These are phyloP conservation scores for Arbutus unedo DNA, from an alignment of 148 eudicot genomes.

Conservation along the genomic window DNA sequence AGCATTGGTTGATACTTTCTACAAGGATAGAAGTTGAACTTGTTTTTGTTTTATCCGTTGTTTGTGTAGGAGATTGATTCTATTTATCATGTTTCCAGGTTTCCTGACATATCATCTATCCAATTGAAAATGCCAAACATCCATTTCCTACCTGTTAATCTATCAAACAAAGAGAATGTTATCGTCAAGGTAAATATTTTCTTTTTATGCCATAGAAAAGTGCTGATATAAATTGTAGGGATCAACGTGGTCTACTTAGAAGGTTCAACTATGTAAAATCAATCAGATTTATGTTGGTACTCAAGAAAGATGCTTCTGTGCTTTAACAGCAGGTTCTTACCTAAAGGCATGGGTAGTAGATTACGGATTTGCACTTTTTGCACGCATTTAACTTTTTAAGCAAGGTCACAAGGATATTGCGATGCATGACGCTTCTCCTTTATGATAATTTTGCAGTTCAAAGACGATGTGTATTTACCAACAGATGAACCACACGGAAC, in stretches of 20 bases:
- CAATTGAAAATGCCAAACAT: constrained; percentile 89
- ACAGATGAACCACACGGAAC: constrained; percentile 95
- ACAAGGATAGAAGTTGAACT: background rate
- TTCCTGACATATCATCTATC: constrained; percentile 65
- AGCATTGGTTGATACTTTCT: constrained; percentile 66
- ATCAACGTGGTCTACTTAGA: background rate
- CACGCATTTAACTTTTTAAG: background rate
- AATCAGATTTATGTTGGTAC: background rate
- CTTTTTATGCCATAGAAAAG: background rate
- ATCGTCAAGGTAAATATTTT: constrained; percentile 72
- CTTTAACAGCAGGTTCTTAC: background rate
- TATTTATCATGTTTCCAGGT: constrained; percentile 41
- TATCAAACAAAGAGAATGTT: constrained; percentile 60
- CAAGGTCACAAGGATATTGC: background rate
- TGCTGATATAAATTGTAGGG: background rate
- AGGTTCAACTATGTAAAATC: background rate
- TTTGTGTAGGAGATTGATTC: background rate
- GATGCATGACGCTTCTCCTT: background rate
- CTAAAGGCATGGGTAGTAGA: background rate
- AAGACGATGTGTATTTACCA: constrained; percentile 79
- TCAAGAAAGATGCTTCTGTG: background rate
- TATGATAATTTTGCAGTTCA: constrained; percentile 50
- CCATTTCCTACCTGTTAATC: constrained; percentile 86
- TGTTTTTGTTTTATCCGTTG: background rate
- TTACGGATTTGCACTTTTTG: background rate